These are phyloP conservation scores for Castanea mollissima DNA, from an alignment of 306 rosid species.

Conservation along the genomic window DNA sequence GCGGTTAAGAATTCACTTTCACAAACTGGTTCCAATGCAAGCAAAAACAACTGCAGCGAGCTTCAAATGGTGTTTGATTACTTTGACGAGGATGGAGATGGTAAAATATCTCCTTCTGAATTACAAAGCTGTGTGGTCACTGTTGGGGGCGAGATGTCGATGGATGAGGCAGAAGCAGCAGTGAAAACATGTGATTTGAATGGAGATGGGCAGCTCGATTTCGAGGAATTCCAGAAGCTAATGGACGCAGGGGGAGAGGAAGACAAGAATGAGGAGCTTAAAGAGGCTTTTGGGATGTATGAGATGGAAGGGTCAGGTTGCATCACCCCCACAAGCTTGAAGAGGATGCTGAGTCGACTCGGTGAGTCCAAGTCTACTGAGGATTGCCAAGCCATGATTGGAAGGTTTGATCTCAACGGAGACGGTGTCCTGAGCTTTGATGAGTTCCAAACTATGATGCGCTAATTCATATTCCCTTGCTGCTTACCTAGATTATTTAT, in stretches of 20 bases:
- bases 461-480: conserved; percentile 8
- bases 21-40: background rate
- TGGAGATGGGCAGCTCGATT: conserved; percentile 34
- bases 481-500: background rate
- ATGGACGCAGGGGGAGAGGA: conserved; percentile 22
- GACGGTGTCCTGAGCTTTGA: conserved; percentile 40
- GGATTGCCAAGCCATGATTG: conserved; percentile 30
- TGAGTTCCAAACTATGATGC: conserved; percentile 33
- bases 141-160: conserved; percentile 21
- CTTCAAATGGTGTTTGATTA: conserved; percentile 21
- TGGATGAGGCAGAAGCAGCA: conserved; percentile 29
- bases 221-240: conserved; percentile 32
- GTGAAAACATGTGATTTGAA: conserved; percentile 26
- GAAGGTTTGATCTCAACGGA: conserved; percentile 31
- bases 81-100: conserved; percentile 36
- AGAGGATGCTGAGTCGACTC: conserved; percentile 27
- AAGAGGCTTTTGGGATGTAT: conserved; percentile 35
- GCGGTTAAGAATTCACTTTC: background rate
- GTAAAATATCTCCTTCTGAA: conserved; percentile 38
- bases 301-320: conserved; percentile 26
- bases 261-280: conserved; percentile 24
- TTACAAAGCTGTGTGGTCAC: conserved; percentile 25
- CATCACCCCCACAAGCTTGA: conserved; percentile 34
- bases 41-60: conserved; percentile 4
- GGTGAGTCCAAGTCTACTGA: conserved; percentile 24